Conservation (phyloP, 23 red algal species). For the Gracilaria gracilis region DNA sequence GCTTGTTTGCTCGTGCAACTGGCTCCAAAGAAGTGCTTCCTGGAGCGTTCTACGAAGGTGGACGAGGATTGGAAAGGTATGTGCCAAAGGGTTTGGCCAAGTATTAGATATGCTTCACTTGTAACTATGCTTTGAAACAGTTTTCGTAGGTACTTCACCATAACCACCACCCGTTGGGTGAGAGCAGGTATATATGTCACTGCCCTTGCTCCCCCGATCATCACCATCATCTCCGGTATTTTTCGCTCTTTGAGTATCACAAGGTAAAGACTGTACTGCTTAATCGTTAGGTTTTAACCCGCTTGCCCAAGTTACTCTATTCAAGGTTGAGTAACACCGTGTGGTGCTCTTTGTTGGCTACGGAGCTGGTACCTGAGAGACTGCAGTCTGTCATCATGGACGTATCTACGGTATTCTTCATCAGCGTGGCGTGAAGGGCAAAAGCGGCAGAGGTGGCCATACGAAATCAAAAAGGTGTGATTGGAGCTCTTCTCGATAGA, state of each 20-base stretch:
- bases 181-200: not conserved
- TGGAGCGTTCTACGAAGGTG: slow-evolving; percentile 48
- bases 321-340: too few relatives aligned
- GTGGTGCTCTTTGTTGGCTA: too few relatives aligned
- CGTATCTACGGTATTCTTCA: too few relatives aligned
- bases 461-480: too few relatives aligned
- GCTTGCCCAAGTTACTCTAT: too few relatives aligned
- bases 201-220: not conserved
- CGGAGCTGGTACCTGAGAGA: too few relatives aligned
- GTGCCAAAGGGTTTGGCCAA: slow-evolving; percentile 13
- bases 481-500: too few relatives aligned
- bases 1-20: slow-evolving; percentile 24
- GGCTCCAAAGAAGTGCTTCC: slow-evolving; percentile 6
- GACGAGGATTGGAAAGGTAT: slow-evolving; percentile 10
- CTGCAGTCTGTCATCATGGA: too few relatives aligned
- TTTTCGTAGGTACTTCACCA: not conserved
- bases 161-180: not conserved
- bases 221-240: slow-evolving; percentile 1
- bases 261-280: not conserved
- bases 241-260: slow-evolving; percentile 4
- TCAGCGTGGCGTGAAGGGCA: too few relatives aligned
- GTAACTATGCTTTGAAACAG: not conserved
- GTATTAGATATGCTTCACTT: not conserved
- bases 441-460: too few relatives aligned
- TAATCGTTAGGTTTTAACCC: not conserved